These are phyloP conservation scores for Globisporangium radiosum DNA, from an alignment of 352 stramenopile genomes.

Conservation along the genomic window DNA sequence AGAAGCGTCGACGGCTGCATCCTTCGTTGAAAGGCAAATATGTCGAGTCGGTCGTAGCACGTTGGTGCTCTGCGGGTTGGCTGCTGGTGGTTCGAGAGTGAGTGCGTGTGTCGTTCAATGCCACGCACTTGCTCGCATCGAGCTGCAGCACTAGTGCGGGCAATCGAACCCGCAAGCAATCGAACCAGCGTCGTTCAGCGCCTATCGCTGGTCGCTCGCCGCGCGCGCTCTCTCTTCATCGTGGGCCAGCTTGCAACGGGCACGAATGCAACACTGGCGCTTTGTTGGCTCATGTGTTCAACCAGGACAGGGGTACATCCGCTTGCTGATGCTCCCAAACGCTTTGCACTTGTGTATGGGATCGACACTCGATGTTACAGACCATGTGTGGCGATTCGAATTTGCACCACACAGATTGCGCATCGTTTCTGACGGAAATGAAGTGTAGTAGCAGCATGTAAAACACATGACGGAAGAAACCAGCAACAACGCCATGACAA, in stretches of 20 bases:
- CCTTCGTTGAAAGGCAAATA: not conserved
- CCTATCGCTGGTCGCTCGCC: not conserved
- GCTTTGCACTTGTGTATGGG: not conserved
- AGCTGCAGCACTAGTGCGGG: too few relatives aligned
- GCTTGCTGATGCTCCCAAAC: not conserved
- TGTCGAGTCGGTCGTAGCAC: not conserved
- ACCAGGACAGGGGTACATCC: too few relatives aligned
- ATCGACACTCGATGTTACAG: too few relatives aligned
- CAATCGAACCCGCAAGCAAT: not conserved
- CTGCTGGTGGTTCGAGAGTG: not conserved
- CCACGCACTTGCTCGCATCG: too few relatives aligned
- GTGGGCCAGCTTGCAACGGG: not conserved
- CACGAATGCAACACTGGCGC: not conserved
- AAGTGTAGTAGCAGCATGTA: not conserved
- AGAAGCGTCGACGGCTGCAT: constrained; percentile 1
- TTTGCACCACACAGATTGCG: not conserved
- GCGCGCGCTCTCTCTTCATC: not conserved
- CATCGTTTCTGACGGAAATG: not conserved
- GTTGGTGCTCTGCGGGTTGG: not conserved
- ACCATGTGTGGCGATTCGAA: not conserved
- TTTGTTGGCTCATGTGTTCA: not conserved
- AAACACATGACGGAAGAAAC: not conserved
- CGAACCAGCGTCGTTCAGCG: not conserved
- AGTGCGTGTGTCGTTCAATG: not conserved
- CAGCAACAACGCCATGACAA: too few relatives aligned